Percentiles rank a stretch among this genome's conserved stretches.
phyloP scores from a whole-genome alignment of 306 rosid genomes.

The Prunus armeniaca region DNA sequence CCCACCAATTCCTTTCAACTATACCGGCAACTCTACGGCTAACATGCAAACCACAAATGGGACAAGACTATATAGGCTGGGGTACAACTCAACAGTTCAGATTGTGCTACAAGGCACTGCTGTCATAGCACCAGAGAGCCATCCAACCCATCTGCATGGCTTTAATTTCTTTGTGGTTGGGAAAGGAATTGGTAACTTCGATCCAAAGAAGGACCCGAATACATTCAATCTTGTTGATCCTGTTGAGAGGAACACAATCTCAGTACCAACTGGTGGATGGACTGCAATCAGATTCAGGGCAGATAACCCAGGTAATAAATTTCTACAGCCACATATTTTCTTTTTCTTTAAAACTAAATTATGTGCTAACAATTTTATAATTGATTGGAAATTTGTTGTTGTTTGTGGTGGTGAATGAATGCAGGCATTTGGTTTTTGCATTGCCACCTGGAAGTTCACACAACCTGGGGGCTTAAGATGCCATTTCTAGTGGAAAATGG shows the following conservation, averaged over 20 bases:
- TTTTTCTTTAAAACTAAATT: too few species aligned
- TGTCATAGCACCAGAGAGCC: conserved; percentile 63
- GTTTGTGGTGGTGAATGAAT: background rate
- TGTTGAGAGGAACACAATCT: conserved; percentile 66
- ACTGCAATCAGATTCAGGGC: conserved; percentile 74
- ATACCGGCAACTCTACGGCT: conserved; percentile 50
- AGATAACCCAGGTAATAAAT: conserved; percentile 60
- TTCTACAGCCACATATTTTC: background rate
- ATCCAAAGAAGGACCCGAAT: conserved; percentile 45
- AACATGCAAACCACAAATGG: conserved; percentile 56
- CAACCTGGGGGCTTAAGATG: conserved; percentile 84
- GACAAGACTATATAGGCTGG: conserved; percentile 49
- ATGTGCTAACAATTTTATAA: background rate
- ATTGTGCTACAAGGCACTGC: conserved; percentile 63
- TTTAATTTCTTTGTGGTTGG: conserved; percentile 71
- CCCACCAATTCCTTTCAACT: conserved; percentile 52
- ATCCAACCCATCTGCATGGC: conserved; percentile 69
- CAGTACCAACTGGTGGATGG: conserved; percentile 72
- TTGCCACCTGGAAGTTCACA: conserved; percentile 86
- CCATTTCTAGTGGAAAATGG: conserved; percentile 73
- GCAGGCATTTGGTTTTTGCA: conserved; percentile 79
- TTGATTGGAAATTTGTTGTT: background rate
- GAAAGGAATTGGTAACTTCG: conserved; percentile 63
- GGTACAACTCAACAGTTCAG: conserved; percentile 53
- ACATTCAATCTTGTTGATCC: conserved; percentile 68